Base-by-base conservation (phyloP, 371 early-diverging fungal species). In the Mortierella polycephala region DNA sequence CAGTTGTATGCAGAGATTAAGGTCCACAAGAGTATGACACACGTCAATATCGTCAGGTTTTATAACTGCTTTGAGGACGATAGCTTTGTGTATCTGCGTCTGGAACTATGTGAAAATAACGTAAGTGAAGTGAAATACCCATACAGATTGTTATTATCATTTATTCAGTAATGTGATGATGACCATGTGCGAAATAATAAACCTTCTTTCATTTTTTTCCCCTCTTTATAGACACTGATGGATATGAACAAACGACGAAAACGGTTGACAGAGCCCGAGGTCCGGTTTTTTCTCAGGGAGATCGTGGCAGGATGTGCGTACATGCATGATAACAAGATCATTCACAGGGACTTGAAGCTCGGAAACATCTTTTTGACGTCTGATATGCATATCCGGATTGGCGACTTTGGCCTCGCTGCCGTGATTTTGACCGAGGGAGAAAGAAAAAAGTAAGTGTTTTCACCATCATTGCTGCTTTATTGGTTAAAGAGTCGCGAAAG, bases 311-410 rank as follows among this genome's bases (percentile, higher is more conserved):
- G 95, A 12, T 89, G 98, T 6, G 81, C 87, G 9, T 97, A 97
- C 69, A 86, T 99, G 87, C 99, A 99, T 69, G 77, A 89, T 0
- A 84, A 91, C 7, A 84, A 88, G 23, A 88, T 98, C 18, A 95
- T 99, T 13, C 99, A 99, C 75, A 87, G 99, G 45, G 99, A 99
- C 83, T 86, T 99, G 67, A 99, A 99, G 84, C 91, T 99, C 23
- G 96, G 97, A 60, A 99, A 99, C 79, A 75, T 99, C 52, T 94
- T 99, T 71, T 72, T 99, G 47, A 92, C 94, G 61, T 74, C 85
- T 20, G 87, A 94, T 64, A 90, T 96, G 89, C 87, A 94, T 62
- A 86, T 97, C 62, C 98, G 98, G 82, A 88, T 99, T 44, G 98
- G 98, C 0, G 99, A 99, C 83, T 99, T 99, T 89, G 99, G 99